These are phyloP conservation scores for Paxillus ammoniavirescens DNA, from an alignment of 768 basidiomycete genomes.

Conservation along the genomic window DNA sequence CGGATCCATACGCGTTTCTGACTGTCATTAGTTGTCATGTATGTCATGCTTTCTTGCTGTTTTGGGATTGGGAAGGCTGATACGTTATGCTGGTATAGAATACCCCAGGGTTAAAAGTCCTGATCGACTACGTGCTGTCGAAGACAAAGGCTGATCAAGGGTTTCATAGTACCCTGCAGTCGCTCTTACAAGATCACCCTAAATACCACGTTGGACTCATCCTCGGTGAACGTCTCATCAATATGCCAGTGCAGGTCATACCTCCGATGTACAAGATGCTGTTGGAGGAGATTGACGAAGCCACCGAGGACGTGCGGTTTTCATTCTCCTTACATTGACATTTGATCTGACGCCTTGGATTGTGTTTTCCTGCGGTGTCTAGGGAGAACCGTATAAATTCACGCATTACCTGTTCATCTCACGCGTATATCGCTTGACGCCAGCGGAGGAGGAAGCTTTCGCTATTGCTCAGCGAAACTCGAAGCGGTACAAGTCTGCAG, in stretches of 20 bases:
- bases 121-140: conserved; percentile 67
- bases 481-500: conserved; percentile 36
- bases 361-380: not conserved
- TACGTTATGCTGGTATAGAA: conserved; percentile 43
- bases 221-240: conserved; percentile 85
- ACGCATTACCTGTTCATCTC: conserved; percentile 76
- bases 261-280: conserved; percentile 94
- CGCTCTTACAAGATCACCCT: conserved; percentile 28
- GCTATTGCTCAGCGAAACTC: conserved; percentile 40
- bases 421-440: conserved; percentile 71
- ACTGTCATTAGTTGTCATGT: conserved; percentile 82
- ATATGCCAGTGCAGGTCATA: conserved; percentile 93
- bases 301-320: conserved; percentile 57
- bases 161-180: conserved; percentile 53
- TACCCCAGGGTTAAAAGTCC: conserved; percentile 65
- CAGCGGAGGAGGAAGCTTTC: conserved; percentile 60
- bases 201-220: conserved; percentile 74
- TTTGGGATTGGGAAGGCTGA: not conserved
- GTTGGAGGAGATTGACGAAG: conserved; percentile 74
- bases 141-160: conserved; percentile 50
- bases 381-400: conserved; percentile 67
- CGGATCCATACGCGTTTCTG: conserved; percentile 84
- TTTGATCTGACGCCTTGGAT: conserved; percentile 12
- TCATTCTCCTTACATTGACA: not conserved
- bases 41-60: conserved; percentile 11